A percentile compares a stretch with the other conserved stretches of the same genome.
Evolutionary conservation across 306 rosid genomes (phyloP).

Genomic region (Quercus rubra): DNA sequence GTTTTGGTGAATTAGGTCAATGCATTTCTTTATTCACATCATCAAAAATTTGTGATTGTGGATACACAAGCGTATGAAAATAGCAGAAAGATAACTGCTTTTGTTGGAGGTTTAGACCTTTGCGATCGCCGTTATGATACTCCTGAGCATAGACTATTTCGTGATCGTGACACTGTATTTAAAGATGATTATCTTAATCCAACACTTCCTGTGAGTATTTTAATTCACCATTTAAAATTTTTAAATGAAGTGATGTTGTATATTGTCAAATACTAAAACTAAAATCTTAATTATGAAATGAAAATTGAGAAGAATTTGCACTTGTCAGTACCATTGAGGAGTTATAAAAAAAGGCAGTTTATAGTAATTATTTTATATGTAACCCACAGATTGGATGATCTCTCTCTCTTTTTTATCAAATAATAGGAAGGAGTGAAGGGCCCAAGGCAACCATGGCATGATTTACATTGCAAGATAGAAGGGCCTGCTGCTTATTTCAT

Average conservation of each 20-base stretch:
- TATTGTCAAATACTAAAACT: too few relatives aligned
- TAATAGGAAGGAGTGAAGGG: slow-evolving; percentile 62
- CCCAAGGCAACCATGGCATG: slow-evolving; percentile 58
- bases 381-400: slow-evolving; percentile 12
- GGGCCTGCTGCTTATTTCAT: slow-evolving; percentile 85
- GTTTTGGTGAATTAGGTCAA: slow-evolving; percentile 60
- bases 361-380: not conserved
- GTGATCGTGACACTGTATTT: slow-evolving; percentile 66
- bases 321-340: not conserved
- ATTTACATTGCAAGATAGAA: too few relatives aligned
- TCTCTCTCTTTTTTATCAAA: slow-evolving; percentile 2
- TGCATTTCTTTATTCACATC: slow-evolving; percentile 92
- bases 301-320: not conserved
- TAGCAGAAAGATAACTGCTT: slow-evolving; percentile 78
- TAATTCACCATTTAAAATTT: not conserved
- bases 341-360: not conserved
- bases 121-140: slow-evolving; percentile 98
- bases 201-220: slow-evolving; percentile 69
- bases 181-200: slow-evolving; percentile 83
- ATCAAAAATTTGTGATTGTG: slow-evolving; percentile 94
- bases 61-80: slow-evolving; percentile 86
- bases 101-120: slow-evolving; percentile 93
- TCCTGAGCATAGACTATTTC: slow-evolving; percentile 73
- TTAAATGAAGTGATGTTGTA: too few relatives aligned
- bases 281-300: too few relatives aligned